phyloP scores from a whole-genome alignment of 129 eudicot genomes.

The Cynara cardunculus region DNA sequence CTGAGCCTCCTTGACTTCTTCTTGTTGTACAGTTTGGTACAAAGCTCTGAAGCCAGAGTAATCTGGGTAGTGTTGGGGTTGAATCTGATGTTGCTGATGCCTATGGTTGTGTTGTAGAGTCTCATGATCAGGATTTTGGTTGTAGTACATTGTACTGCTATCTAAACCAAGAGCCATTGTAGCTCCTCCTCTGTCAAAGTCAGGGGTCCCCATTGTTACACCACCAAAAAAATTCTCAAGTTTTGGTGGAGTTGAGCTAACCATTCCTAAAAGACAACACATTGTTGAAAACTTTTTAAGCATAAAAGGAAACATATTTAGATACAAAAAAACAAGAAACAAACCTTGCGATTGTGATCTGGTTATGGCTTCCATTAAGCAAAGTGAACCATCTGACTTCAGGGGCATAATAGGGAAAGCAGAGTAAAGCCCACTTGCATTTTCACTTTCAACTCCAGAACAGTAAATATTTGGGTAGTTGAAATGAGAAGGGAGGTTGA shows the following conservation, averaged over 20 bases:
- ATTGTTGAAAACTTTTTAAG: neutral
- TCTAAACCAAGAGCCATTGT: slow-evolving; percentile 51
- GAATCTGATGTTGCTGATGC: slow-evolving; percentile 48
- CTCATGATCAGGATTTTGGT: slow-evolving; percentile 40
- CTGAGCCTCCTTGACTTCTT: slow-evolving; percentile 21
- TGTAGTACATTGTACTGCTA: slow-evolving; percentile 52
- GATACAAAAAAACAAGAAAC: neutral
- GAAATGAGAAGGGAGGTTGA: slow-evolving; percentile 43
- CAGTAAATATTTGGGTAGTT: slow-evolving; percentile 47
- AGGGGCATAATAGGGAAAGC: slow-evolving; percentile 65
- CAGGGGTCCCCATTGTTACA: slow-evolving; percentile 75
- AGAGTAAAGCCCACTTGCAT: slow-evolving; percentile 42
- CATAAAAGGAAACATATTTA: slow-evolving; percentile 9
- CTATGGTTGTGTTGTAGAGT: slow-evolving; percentile 34
- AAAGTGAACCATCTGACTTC: slow-evolving; percentile 74
- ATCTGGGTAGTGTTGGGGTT: slow-evolving; percentile 50
- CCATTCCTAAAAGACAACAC: slow-evolving; percentile 48
- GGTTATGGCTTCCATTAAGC: slow-evolving; percentile 74
- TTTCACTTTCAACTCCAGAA: slow-evolving; percentile 47
- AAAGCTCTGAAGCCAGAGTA: slow-evolving; percentile 39
- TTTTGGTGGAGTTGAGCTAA: slow-evolving; percentile 66
- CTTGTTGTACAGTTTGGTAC: slow-evolving; percentile 41
- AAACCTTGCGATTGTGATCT: slow-evolving; percentile 70
- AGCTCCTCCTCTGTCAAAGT: slow-evolving; percentile 43
- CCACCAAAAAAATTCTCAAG: slow-evolving; percentile 92